Conservation (phyloP, 768 basidiomycete genomes). For the Thelephora aurantiotincta region DNA sequence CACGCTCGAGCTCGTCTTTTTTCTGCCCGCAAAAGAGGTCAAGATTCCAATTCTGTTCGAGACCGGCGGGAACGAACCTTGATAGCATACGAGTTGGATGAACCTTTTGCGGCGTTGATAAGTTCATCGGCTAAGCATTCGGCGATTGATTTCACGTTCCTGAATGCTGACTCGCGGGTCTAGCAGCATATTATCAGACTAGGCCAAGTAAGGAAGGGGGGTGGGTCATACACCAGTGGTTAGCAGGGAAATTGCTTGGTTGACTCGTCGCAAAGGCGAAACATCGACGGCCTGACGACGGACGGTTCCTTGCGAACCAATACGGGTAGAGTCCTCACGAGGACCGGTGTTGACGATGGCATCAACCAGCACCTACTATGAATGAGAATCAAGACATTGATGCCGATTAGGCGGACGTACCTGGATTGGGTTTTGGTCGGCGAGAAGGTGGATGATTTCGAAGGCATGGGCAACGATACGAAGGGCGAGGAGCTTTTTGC, state of each 20-base stretch:
- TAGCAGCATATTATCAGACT: slow-evolving; percentile 16
- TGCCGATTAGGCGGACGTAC: slow-evolving; percentile 26
- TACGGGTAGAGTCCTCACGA: slow-evolving; percentile 98
- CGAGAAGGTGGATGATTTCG: slow-evolving; percentile 99
- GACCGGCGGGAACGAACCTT: slow-evolving; percentile 43
- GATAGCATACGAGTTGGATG: slow-evolving; percentile 99
- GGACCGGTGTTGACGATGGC: slow-evolving; percentile 99
- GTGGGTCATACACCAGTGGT: slow-evolving; percentile 75
- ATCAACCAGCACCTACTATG: slow-evolving; percentile 74
- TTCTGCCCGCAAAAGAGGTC: slow-evolving; percentile 35
- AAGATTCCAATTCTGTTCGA: not conserved
- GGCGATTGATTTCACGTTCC: slow-evolving; percentile 98
- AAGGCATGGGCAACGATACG: slow-evolving; percentile 99
- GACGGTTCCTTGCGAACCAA: slow-evolving; percentile 98
- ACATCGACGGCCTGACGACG: slow-evolving; percentile 99
- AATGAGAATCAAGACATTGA: not conserved
- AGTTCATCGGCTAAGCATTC: slow-evolving; percentile 99
- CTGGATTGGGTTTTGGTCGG: slow-evolving; percentile 99
- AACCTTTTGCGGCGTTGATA: slow-evolving; percentile 99
- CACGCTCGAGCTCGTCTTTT: slow-evolving; percentile 99
- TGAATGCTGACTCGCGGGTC: slow-evolving; percentile 99
- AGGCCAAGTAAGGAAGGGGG: not conserved
- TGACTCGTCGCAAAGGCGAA: slow-evolving; percentile 93
- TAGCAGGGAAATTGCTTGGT: slow-evolving; percentile 91
- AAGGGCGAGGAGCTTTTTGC: slow-evolving; percentile 97